Evolutionary conservation across 202 grass and related monocot genomes (phyloP), one percentile per base, ranked within the genome.

Genomic region (Digitaria exilis): DNA sequence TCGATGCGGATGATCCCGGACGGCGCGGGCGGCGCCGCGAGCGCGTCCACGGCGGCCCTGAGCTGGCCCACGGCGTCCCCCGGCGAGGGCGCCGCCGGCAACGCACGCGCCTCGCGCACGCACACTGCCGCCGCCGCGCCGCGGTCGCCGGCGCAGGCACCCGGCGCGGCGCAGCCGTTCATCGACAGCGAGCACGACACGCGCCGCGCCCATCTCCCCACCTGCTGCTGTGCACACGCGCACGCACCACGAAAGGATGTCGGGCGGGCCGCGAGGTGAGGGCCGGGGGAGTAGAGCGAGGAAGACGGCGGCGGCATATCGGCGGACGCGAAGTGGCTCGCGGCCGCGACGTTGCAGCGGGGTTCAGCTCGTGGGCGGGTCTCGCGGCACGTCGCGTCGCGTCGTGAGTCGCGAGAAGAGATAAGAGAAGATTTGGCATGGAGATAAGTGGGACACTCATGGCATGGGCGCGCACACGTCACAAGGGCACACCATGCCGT

Each of bases 1-100:
- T 97, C 84, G 81, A 97, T 79, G 35, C 92, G 96, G 81, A 98
- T 90, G 88, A 98, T 93, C 73, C 92, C 90, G 16, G 96, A 98
- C 15, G 69, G 37, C 42, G 80, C 81, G 42, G 4, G 22, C 2
- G 90, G 84, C 15, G 49, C 75, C 63, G 6, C 28, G 56, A 95
- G 69, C 12, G 85, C 87, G 5, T 89, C 85, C 8, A 93, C 76
- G 50, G 88, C 92, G 72, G 82, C 84, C 69, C 73, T 91, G 41
- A 98, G 90, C 89, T 91, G 87, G 22, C 69, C 62, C 44, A 91
- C 79, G 19, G 95, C 95, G 29, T 77, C 85, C 60, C 87, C 75
- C 73, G 85, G 65, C 14, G 75, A 79, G 30, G 69, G 37, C 43
- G 88, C 85, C 0, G 87, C 49, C 62, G 92, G 84, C 69, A 95